phyloP scores from a whole-genome alignment of 495 filamentous ascomycete species.

The Astrocystis sublimbata region DNA sequence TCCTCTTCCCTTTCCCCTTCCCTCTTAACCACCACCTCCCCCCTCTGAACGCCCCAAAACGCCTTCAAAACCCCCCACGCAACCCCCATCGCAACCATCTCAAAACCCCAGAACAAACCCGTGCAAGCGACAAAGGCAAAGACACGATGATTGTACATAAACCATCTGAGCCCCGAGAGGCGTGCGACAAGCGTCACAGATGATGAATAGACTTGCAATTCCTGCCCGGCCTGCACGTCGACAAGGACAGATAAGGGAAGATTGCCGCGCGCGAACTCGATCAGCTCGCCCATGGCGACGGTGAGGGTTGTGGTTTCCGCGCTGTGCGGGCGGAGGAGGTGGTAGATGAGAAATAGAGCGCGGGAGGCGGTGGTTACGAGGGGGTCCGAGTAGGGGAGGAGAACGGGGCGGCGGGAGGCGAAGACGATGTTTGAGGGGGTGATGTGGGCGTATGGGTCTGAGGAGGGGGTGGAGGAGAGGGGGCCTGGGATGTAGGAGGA shows the following conservation, averaged over 20 bases:
- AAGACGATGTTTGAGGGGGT: constrained; percentile 35
- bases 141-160: constrained; percentile 81
- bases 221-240: constrained; percentile 65
- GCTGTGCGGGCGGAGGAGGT: constrained; percentile 38
- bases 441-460: constrained; percentile 24
- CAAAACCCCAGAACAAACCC: constrained; percentile 69
- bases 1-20: constrained; percentile 20
- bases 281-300: constrained; percentile 69
- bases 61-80: constrained; percentile 58
- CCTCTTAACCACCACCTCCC: constrained; percentile 26
- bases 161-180: constrained; percentile 74
- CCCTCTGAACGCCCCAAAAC: constrained; percentile 13
- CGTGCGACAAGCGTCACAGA: constrained; percentile 67
- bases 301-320: constrained; percentile 57
- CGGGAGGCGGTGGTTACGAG: constrained; percentile 39
- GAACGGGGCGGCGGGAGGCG: constrained; percentile 38
- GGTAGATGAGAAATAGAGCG: constrained; percentile 46
- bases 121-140: constrained; percentile 67
- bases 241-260: constrained; percentile 61
- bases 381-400: constrained; percentile 45
- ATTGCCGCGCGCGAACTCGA: constrained; percentile 59
- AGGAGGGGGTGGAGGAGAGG: too few species aligned
- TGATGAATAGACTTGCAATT: constrained; percentile 73
- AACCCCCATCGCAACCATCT: constrained; percentile 60
- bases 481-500: background rate